phyloP scores from a whole-genome alignment of 176 grass and related monocot genomes.

The Pontederia paniculata region DNA sequence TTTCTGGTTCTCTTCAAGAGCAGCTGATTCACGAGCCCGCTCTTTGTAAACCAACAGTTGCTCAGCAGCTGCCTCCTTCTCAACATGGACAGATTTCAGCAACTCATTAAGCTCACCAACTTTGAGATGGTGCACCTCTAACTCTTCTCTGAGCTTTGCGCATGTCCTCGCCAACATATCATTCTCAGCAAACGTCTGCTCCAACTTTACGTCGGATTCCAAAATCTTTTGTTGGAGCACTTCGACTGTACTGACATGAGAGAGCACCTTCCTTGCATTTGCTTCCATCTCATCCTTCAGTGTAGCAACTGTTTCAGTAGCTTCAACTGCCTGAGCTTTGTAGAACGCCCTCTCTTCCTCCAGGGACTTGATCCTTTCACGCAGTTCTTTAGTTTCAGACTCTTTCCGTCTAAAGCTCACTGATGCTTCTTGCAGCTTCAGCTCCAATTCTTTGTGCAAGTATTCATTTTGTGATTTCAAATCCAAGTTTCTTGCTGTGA shows the following conservation, averaged over 20 bases:
- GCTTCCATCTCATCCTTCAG: slow-evolving; percentile 69
- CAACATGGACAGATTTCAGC: slow-evolving; percentile 32
- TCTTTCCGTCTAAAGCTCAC: slow-evolving; percentile 54
- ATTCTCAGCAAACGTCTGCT: slow-evolving; percentile 43
- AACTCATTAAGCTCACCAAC: slow-evolving; percentile 47
- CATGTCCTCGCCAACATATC: slow-evolving; percentile 32
- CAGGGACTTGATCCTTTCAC: slow-evolving; percentile 37
- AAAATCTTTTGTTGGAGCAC: slow-evolving; percentile 40
- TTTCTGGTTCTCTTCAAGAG: slow-evolving; percentile 18
- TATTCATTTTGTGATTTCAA: slow-evolving; percentile 52
- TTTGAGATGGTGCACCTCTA: slow-evolving; percentile 43
- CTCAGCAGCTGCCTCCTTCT: slow-evolving; percentile 18
- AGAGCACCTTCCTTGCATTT: slow-evolving; percentile 54
- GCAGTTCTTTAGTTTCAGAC: slow-evolving; percentile 33
- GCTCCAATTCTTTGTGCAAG: slow-evolving; percentile 66
- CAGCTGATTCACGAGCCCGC: background rate
- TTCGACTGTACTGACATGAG: slow-evolving; percentile 44
- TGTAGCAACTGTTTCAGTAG: slow-evolving; percentile 47
- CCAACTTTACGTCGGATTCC: slow-evolving; percentile 39
- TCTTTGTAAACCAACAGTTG: slow-evolving; percentile 31
- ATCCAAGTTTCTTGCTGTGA: slow-evolving; percentile 56
- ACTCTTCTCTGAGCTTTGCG: slow-evolving; percentile 42
- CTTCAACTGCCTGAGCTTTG: slow-evolving; percentile 39
- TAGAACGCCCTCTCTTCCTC: slow-evolving; percentile 51
- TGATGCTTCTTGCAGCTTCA: slow-evolving; percentile 46